phyloP scores from a whole-genome alignment of 129 eudicot species.

The Silybum marianum region DNA sequence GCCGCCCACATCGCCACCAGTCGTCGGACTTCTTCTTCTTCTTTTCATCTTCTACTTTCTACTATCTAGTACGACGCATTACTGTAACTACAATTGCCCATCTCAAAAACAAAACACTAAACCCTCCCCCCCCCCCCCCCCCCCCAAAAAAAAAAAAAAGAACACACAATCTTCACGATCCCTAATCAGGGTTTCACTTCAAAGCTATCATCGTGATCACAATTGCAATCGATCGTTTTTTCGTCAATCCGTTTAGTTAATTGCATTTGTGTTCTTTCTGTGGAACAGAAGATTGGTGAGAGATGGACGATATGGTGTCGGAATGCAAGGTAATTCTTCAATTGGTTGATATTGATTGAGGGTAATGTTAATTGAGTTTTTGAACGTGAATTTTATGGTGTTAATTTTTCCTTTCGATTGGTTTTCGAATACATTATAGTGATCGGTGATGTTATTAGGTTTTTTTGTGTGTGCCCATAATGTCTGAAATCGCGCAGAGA shows the following conservation, averaged over 20 bases:
- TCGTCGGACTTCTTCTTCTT: constrained; percentile 6
- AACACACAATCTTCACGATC: constrained; percentile 22
- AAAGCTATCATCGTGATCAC: not conserved
- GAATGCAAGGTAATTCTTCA: constrained; percentile 36
- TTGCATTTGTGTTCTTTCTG: constrained; percentile 7
- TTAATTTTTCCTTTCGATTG: not conserved
- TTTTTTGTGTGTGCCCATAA: not conserved
- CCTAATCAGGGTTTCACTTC: constrained; percentile 18
- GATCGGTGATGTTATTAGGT: constrained; percentile 14
- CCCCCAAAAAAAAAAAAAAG: no score
- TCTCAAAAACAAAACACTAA: not conserved
- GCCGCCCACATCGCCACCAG: constrained; percentile 17
- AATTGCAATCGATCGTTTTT: not conserved
- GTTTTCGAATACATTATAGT: constrained; percentile 6
- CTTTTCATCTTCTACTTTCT: constrained; percentile 15
- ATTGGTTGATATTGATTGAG: constrained; percentile 4
- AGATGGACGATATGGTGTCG: constrained; percentile 29
- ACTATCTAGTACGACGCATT: constrained; percentile 2
- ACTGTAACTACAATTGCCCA: constrained; percentile 4
- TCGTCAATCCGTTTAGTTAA: constrained; percentile 8
- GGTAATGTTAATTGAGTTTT: not conserved
- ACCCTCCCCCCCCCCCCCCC: no score
- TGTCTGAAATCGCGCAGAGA: constrained; percentile 6
- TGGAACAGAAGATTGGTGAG: constrained; percentile 5
- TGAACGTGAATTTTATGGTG: not conserved